Evolutionary conservation across 169 alveolate genomes (phyloP).

Genomic region (Eimeria falciformis): DNA sequence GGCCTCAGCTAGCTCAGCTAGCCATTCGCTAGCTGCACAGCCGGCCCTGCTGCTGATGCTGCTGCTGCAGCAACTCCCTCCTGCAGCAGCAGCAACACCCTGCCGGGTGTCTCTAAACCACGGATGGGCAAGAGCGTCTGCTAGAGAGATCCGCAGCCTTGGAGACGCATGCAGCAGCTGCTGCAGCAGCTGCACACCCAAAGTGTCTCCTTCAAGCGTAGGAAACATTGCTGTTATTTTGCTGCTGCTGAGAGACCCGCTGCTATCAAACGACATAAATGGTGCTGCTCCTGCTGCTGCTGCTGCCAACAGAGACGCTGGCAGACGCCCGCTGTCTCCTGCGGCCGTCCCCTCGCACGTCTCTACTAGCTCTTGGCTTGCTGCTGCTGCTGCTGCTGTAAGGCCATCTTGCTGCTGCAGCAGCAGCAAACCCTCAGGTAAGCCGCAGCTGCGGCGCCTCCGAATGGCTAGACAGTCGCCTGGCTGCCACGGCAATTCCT

Average conservation of each 20-base stretch:
- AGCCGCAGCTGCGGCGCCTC: conserved; percentile 4
- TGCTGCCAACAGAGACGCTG: background rate
- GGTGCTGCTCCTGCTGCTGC: conserved; percentile 13
- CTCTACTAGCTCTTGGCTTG: background rate
- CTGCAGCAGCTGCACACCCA: conserved; percentile 7
- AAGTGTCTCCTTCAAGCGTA: background rate
- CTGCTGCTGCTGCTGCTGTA: conserved; percentile 6
- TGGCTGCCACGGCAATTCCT: background rate
- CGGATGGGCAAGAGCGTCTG: background rate
- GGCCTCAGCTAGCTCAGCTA: background rate
- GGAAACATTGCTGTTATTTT: background rate
- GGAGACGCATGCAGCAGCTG: conserved; percentile 1
- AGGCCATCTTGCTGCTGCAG: background rate
- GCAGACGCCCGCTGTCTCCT: background rate
- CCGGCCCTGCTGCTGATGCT: conserved; percentile 2
- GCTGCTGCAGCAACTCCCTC: background rate
- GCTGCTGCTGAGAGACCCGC: conserved; percentile 6
- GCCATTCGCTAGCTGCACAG: background rate
- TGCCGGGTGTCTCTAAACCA: background rate
- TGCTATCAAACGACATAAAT: background rate
- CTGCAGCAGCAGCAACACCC: background rate
- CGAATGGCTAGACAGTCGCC: background rate
- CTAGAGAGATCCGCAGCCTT: background rate
- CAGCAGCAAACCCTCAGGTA: background rate
- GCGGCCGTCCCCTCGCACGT: background rate